Base-by-base conservation (phyloP, 495 filamentous ascomycete species). In the Tuber melanosporum region DNA sequence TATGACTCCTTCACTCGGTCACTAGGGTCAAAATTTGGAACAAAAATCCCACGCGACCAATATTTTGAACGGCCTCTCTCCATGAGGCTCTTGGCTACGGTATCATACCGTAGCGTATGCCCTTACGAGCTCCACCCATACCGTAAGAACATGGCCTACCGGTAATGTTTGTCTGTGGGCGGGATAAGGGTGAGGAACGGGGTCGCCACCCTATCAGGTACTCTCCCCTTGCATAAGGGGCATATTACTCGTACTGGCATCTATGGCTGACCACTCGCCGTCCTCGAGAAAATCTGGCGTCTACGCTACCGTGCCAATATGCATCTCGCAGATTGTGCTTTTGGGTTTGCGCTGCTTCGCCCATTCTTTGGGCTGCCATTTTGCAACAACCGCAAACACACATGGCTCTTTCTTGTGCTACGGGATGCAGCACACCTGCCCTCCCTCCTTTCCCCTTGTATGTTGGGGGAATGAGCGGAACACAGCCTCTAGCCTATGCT, bases 41-140 rank as follows among this genome's bases (percentile, higher is more conserved):
- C 57, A 66, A 66, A 66, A 36, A 66, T 66, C 57, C 6, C 57
- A 66, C 57, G 57, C 57, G 57, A 66, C 57, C 26, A 36, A 66
- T 66, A 66, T 66, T 36, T 36, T 15, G 57, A 19, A 32, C 3
- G 26, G 57, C 57, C 57, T 36, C 26, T 36, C 26, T 32, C 12
- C 3, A 36, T 36, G 52, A 14, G n/a, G n/a, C n/a, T 26, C n/a
- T 57, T 26, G 26, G 26, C 32, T 32, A 32, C 32, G 32, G 0
- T 32, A 32, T 32, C 32, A 3, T 4, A 66, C 26, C 26, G 57
- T 17, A 36, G 12, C 57, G 26, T 17, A 36, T 66, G 26, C 26
- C 14, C 4, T 32, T 32, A 1, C 26, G 57, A 36, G 10, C 36
- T 36, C 12, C 32, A 14, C 1, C 26, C 3, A 2, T 66, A 66